These are phyloP conservation scores for Hibiscus trionum DNA, from an alignment of 345 rosid species.

Conservation along the genomic window DNA sequence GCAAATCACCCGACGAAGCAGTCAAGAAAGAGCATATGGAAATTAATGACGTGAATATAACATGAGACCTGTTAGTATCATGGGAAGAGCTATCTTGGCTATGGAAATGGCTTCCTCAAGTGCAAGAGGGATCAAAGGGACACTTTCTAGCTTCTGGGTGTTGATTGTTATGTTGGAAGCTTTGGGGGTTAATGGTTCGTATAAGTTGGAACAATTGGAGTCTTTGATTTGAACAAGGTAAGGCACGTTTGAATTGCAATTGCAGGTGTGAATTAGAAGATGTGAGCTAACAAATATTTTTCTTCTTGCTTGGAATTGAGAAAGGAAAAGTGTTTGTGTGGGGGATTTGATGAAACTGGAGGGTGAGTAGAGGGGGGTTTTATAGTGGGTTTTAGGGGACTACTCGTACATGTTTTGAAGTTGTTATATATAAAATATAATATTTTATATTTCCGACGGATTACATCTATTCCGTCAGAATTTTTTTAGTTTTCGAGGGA, in stretches of 20 bases:
- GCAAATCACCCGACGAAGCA: constrained; percentile 81
- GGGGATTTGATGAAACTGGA: neutral
- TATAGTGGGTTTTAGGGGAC: neutral
- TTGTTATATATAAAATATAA: no score
- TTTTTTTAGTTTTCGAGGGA: no score
- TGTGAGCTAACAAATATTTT: neutral
- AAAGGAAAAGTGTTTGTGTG: no score
- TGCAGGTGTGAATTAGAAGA: neutral
- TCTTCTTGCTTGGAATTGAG: neutral
- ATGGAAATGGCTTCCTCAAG: constrained; percentile 45
- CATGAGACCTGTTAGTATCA: constrained; percentile 62
- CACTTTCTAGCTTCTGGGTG: neutral
- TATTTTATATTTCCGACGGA: no score
- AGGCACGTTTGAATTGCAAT: neutral
- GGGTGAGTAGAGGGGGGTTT: neutral
- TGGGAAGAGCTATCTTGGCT: constrained; percentile 55
- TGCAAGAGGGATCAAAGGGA: constrained; percentile 16
- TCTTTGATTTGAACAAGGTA: neutral
- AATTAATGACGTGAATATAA: constrained; percentile 82
- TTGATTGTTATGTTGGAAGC: no score
- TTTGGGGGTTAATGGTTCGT: constrained; percentile 2
- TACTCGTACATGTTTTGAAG: no score
- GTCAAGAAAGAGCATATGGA: constrained; percentile 68
- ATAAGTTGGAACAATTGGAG: neutral
- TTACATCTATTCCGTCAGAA: no score